These are phyloP conservation scores for Cladosporium phlei DNA, from an alignment of 2,329 filamentous ascomycete species.

Conservation along the genomic window DNA sequence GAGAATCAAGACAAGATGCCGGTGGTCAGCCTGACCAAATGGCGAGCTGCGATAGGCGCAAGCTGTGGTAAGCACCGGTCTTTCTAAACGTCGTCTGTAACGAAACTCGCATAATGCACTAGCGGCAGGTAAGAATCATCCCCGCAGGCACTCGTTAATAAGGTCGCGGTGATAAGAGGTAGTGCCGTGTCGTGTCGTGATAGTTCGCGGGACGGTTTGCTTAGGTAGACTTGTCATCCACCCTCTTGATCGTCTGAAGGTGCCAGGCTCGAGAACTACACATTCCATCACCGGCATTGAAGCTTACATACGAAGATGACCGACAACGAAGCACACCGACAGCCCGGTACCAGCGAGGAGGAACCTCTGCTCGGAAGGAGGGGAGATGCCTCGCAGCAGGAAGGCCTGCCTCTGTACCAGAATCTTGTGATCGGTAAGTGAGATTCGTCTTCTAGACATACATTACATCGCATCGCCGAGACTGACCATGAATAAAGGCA, in stretches of 20 bases:
- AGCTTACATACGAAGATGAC: too few species aligned
- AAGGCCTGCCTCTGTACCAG: conserved; percentile 57
- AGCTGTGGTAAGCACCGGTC: conserved; percentile 3
- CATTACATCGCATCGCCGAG: neutral
- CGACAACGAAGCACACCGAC: conserved; percentile 40
- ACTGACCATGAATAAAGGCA: conserved; percentile 53
- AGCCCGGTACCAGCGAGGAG: conserved; percentile 49
- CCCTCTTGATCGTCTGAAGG: too few species aligned
- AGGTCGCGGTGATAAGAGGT: neutral
- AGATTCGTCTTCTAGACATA: neutral
- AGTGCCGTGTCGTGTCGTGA: neutral
- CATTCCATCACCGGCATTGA: neutral
- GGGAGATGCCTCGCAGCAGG: conserved; percentile 68
- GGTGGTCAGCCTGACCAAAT: conserved; percentile 2
- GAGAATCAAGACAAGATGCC: too few species aligned
- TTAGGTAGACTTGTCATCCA: too few species aligned
- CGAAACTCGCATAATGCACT: conserved; percentile 11
- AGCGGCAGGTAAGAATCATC: conserved; percentile 7
- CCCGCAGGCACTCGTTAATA: conserved; percentile 2
- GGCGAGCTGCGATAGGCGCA: conserved; percentile 8
- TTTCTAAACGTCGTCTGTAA: conserved; percentile 3
- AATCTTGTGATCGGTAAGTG: conserved; percentile 71
- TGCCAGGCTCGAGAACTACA: too few species aligned
- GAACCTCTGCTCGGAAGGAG: conserved; percentile 67
- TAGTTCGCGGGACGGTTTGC: too few species aligned